These are phyloP conservation scores for Vigna radiata DNA, from an alignment of 306 rosid genomes.

Conservation along the genomic window DNA sequence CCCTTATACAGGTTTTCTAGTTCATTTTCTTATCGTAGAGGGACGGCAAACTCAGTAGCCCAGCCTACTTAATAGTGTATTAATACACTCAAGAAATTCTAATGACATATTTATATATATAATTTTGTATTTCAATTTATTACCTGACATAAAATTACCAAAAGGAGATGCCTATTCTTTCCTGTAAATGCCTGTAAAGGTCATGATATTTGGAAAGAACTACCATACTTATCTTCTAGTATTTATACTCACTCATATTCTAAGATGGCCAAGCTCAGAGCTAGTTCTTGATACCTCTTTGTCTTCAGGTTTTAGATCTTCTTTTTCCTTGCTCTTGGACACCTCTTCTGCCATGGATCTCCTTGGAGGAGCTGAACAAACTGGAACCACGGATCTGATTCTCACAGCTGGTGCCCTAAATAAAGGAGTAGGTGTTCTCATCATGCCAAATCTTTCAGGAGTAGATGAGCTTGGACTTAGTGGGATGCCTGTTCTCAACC, in stretches of 20 bases:
- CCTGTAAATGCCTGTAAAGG: conserved; percentile 35
- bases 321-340: conserved; percentile 45
- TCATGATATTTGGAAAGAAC: conserved; percentile 44
- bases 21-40: not conserved
- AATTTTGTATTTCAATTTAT: conserved; percentile 33
- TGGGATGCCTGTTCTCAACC: conserved; percentile 55
- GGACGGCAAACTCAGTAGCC: not conserved
- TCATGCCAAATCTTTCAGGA: conserved; percentile 48
- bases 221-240: conserved; percentile 1
- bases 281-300: conserved; percentile 50
- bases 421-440: conserved; percentile 52
- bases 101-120: not conserved
- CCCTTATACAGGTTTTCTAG: not conserved
- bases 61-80: not conserved
- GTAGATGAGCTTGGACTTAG: conserved; percentile 45
- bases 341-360: conserved; percentile 47
- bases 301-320: conserved; percentile 45
- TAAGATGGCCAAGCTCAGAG: conserved; percentile 57
- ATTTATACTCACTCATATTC: conserved; percentile 43
- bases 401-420: conserved; percentile 79
- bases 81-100: not conserved
- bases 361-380: conserved; percentile 87
- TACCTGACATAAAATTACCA: conserved; percentile 6
- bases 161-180: conserved; percentile 33
- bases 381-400: conserved; percentile 81